Evolutionary conservation across 1,139 yeast species (phyloP), one percentile per base, ranked within the genome.

Genomic region (Blastobotrys capitulatus): DNA sequence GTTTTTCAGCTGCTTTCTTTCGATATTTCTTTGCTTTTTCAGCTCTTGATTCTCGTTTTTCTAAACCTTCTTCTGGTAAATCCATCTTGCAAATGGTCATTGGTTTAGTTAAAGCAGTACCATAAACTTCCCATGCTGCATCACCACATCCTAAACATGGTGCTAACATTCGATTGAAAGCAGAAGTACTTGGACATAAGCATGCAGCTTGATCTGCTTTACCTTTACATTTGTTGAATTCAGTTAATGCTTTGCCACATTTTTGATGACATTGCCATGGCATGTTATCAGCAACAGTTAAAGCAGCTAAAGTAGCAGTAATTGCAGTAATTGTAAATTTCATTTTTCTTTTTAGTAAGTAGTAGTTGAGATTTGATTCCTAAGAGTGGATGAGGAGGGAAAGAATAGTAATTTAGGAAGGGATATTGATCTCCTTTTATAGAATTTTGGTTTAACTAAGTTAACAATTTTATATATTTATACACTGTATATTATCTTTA

Each of bases 231-330:
- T 39, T 38, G 47, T 47, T 32, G 19, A 31, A 43, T n/a, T 43
- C 46, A 32, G 47, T 38, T 39, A 47, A 15, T 4, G 50, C 50
- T 43, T 35, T 38, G 36, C 50, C 50, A 22, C 50, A 47, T 29
- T 38, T 44, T 19, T 38, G 36, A 22, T 47, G 43, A 31, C 50
- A 47, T 43, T 47, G 50, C n/a, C n/a, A n/a, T 38, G 50, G 47
- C 13, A 34, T 38, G 12, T 26, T 26, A 10, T 22, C 42, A 27
- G 38, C 46, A 9, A 12, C 29, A 18, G 40, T 6, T 6, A 20
- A 20, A 22, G 46, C 32, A 25, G 39, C 29, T 25, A 40, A 22
- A 3, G 37, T 10, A 9, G 45, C 18, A 6, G 35, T 19, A 6
- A 18, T 34, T 7, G 10, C 19, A 16, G n/a, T 6, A 34, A 10